These are phyloP conservation scores for Floccularia luteovirens DNA, from an alignment of 768 basidiomycete species.

Conservation along the genomic window DNA sequence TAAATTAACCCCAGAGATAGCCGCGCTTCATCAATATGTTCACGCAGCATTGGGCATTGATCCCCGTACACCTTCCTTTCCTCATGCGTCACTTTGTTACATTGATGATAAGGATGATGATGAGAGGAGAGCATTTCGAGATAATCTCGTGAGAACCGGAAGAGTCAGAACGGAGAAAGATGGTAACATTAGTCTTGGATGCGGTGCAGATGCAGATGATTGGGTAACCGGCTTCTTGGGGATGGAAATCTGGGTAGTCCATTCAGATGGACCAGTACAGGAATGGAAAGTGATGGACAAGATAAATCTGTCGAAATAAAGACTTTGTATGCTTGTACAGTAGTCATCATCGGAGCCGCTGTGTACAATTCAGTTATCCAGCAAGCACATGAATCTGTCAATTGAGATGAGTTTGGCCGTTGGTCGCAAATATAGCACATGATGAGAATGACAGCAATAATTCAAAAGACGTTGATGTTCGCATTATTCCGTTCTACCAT, in stretches of 20 bases:
- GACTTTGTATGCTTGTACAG: no score
- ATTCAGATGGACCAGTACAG: slow-evolving; percentile 54
- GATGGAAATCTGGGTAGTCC: slow-evolving; percentile 50
- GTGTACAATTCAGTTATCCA: no score
- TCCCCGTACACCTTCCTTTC: slow-evolving; percentile 48
- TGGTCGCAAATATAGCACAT: no score
- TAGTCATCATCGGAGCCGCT: no score
- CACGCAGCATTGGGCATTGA: slow-evolving; percentile 27
- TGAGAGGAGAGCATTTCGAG: slow-evolving; percentile 42
- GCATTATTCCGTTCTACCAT: no score
- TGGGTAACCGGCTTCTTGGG: slow-evolving; percentile 35
- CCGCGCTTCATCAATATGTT: slow-evolving; percentile 39
- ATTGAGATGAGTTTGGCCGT: no score
- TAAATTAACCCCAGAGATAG: slow-evolving; percentile 34
- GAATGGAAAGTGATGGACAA: slow-evolving; percentile 44
- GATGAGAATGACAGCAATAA: no score
- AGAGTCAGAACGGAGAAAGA: slow-evolving; percentile 16
- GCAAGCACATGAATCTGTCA: no score
- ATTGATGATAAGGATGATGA: slow-evolving; percentile 58
- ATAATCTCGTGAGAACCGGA: slow-evolving; percentile 28
- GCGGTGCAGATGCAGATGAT: slow-evolving; percentile 16
- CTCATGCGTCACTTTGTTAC: slow-evolving; percentile 73
- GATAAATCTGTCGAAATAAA: slow-evolving; percentile 9
- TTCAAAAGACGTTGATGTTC: no score
- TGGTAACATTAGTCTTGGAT: slow-evolving; percentile 21